Evolutionary conservation across 169 alveolate species (phyloP).

Genomic region (Eimeria praecox): DNA sequence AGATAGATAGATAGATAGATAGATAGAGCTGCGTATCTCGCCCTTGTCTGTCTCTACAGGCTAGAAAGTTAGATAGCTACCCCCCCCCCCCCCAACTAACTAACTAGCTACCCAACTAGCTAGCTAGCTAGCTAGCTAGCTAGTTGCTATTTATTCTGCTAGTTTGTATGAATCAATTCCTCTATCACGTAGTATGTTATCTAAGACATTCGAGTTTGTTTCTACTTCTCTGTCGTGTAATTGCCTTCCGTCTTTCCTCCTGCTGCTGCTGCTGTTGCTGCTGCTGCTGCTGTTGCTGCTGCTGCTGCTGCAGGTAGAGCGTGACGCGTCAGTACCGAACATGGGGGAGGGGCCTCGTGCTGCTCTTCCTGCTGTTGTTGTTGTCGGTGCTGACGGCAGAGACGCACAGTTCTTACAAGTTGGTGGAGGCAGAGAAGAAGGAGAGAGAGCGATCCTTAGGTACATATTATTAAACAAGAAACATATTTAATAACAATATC

Average conservation of each 20-base stretch:
- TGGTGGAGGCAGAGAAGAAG: conserved; percentile 88
- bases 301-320: neutral
- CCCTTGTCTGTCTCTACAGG: too few species aligned
- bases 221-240: neutral
- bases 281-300: conserved; percentile 3
- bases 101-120: too few species aligned
- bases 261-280: neutral
- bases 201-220: too few species aligned
- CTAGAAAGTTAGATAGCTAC: too few species aligned
- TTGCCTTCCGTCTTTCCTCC: neutral
- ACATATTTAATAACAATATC: too few species aligned
- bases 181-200: too few species aligned
- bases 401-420: conserved; percentile 86
- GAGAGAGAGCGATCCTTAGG: conserved; percentile 86
- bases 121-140: too few species aligned
- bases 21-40: too few species aligned
- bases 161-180: too few species aligned
- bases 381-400: conserved; percentile 87
- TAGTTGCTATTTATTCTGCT: too few species aligned
- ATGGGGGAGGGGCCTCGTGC: conserved; percentile 84
- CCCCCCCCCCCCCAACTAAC: too few species aligned
- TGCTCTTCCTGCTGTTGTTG: conserved; percentile 85
- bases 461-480: too few species aligned
- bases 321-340: conserved; percentile 5
- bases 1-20: neutral